Evolutionary conservation across 768 basidiomycete genomes (phyloP).

Genomic region (Cystobasidium ongulense): DNA sequence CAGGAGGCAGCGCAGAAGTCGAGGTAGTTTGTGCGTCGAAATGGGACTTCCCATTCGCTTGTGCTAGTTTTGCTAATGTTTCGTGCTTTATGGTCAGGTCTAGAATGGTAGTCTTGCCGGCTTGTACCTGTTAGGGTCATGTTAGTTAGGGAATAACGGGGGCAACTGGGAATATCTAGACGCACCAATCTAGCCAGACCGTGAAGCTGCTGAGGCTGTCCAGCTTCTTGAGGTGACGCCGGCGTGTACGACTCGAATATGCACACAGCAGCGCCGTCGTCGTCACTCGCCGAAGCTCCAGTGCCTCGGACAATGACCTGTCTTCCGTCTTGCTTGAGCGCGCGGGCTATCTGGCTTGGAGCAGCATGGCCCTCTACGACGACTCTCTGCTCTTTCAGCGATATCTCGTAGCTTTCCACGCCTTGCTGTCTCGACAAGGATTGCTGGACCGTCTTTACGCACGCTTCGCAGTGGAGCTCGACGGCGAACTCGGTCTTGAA

Average conservation of each 20-base stretch:
- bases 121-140: conserved; percentile 26
- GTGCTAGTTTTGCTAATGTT: not conserved
- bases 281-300: not conserved
- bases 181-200: conserved; percentile 26
- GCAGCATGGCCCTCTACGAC: conserved; percentile 17
- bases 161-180: not conserved
- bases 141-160: not conserved
- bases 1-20: not conserved
- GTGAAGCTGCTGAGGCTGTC: conserved; percentile 10
- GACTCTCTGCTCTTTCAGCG: conserved; percentile 21
- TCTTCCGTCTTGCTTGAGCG: conserved; percentile 31
- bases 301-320: conserved; percentile 34
- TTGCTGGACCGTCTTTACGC: not conserved
- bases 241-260: conserved; percentile 26
- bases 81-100: conserved; percentile 32
- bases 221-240: not conserved
- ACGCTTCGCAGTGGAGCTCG: conserved; percentile 12
- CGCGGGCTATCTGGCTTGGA: conserved; percentile 21
- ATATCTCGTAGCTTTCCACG: conserved; percentile 25
- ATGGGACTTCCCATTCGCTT: not conserved
- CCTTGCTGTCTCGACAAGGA: conserved; percentile 10
- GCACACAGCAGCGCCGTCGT: conserved; percentile 27
- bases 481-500: conserved; percentile 28
- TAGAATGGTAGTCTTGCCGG: conserved; percentile 29
- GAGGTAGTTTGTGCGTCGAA: not conserved